These are phyloP conservation scores for Trichoderma cornu-damae DNA, from an alignment of 2,329 filamentous ascomycete genomes.

Conservation along the genomic window DNA sequence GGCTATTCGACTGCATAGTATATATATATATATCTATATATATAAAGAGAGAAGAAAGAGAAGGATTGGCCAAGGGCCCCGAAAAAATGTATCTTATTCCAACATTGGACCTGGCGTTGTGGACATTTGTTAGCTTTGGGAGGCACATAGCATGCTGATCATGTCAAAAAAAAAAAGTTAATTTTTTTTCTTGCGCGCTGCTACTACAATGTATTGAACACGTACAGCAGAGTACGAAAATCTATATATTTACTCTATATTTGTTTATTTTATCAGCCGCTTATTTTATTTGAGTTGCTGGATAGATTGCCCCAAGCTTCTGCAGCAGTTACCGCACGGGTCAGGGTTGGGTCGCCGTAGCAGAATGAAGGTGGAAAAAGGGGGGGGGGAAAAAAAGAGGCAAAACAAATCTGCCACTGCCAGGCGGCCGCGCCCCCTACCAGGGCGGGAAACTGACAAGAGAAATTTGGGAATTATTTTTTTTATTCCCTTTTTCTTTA, in stretches of 20 bases:
- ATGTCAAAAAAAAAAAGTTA: too few relatives aligned
- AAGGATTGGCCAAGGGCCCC: background rate
- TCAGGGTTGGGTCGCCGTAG: background rate
- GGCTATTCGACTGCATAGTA: background rate
- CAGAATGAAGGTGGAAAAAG: background rate
- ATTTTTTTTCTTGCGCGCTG: too few relatives aligned
- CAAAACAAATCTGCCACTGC: background rate
- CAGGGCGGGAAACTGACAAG: background rate
- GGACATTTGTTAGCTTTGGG: constrained; percentile 7
- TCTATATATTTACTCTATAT: background rate
- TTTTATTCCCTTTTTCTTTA: background rate
- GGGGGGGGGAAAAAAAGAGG: background rate
- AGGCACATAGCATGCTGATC: constrained; percentile 12
- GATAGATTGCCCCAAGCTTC: background rate
- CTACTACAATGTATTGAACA: background rate
- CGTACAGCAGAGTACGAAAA: background rate
- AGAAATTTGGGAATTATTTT: background rate
- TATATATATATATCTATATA: background rate
- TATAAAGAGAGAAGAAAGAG: background rate
- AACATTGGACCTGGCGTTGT: constrained; percentile 14
- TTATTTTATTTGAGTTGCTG: too few relatives aligned
- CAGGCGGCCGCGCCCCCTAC: too few relatives aligned
- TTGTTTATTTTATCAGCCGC: background rate
- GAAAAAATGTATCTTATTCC: constrained; percentile 6
- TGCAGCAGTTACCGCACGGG: background rate